Evolutionary conservation across 2,329 filamentous ascomycete species (phyloP).

Genomic region (Ilyonectria sp.): DNA sequence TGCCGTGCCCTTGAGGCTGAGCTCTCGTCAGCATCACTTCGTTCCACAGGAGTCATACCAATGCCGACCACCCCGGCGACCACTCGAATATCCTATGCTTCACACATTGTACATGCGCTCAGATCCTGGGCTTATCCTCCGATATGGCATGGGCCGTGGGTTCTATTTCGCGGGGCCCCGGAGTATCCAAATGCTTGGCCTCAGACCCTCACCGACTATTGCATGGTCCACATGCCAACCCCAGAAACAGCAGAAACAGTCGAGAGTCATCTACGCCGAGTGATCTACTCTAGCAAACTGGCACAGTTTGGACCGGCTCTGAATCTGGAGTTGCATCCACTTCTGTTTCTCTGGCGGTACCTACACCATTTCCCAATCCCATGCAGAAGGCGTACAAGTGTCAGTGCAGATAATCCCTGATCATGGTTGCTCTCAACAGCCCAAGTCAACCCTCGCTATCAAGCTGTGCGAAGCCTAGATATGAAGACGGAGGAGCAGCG

Average conservation of each 20-base stretch:
- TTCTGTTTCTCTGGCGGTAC: neutral
- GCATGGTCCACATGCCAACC: constrained; percentile 20
- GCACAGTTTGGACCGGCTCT: neutral
- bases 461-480: no score
- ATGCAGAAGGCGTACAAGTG: no score
- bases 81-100: neutral
- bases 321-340: neutral
- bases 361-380: neutral
- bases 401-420: no score
- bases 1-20: constrained; percentile 6
- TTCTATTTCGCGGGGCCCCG: constrained; percentile 50
- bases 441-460: no score
- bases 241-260: no score
- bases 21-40: constrained; percentile 14
- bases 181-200: constrained; percentile 37
- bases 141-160: constrained; percentile 1
- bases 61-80: constrained; percentile 5
- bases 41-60: neutral
- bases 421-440: no score
- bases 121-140: neutral
- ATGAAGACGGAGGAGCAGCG: no score
- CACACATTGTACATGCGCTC: neutral
- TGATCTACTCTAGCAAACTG: neutral
- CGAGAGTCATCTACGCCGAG: no score
- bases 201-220: constrained; percentile 45